Percentiles rank a stretch among this genome's conserved stretches.
These are phyloP conservation scores for Gleditsia sinensis DNA, from an alignment of 306 rosid genomes.

Conservation along the genomic window DNA sequence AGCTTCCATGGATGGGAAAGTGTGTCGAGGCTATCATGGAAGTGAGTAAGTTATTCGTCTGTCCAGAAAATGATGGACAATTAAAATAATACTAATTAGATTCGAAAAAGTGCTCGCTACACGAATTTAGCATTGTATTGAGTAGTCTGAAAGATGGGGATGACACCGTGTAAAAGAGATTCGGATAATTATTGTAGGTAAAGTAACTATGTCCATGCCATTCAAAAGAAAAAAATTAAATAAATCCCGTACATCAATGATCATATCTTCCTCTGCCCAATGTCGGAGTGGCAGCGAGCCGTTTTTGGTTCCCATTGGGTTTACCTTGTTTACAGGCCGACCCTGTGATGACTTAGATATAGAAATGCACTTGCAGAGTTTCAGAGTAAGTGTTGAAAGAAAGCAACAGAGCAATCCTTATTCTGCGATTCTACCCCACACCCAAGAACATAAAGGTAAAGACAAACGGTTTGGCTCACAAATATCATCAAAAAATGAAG, in stretches of 20 bases:
- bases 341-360: slow-evolving; percentile 26
- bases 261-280: no score
- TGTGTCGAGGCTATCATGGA: not conserved
- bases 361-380: slow-evolving; percentile 38
- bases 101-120: slow-evolving; percentile 17
- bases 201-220: slow-evolving; percentile 21
- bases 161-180: not conserved
- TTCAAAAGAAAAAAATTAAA: not conserved
- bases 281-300: no score
- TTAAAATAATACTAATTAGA: slow-evolving; percentile 27
- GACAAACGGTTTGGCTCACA: slow-evolving; percentile 43
- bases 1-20: not conserved
- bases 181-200: slow-evolving; percentile 7
- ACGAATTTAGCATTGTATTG: slow-evolving; percentile 1
- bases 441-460: slow-evolving; percentile 27
- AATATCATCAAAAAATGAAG: slow-evolving; percentile 36
- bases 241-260: slow-evolving; percentile 23
- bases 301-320: no score
- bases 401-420: slow-evolving; percentile 37
- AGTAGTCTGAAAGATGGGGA: slow-evolving; percentile 5
- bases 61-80: slow-evolving; percentile 38
- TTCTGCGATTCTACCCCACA: slow-evolving; percentile 44
- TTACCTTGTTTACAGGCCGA: no score
- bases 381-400: slow-evolving; percentile 15
- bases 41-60: slow-evolving; percentile 34